Percentiles rank a stretch among this genome's conserved stretches.
These are phyloP conservation scores for Talaromyces verruculosus DNA, from an alignment of 2,329 filamentous ascomycete species.

Conservation along the genomic window DNA sequence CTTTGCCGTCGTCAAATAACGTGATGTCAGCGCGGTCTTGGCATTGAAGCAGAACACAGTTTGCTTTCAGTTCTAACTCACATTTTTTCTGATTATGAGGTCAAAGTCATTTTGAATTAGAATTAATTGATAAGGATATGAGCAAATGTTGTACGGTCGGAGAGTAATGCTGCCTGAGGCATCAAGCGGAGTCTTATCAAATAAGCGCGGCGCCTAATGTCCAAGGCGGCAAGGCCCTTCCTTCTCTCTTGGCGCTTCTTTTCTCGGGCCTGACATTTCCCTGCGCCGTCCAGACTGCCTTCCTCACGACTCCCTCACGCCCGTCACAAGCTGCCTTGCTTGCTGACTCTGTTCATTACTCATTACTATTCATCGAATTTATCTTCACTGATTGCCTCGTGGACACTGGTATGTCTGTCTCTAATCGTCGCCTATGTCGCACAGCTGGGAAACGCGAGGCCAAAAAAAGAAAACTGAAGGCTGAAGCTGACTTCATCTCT, in stretches of 20 bases:
- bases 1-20: not conserved
- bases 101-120: not conserved
- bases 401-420: slow-evolving; percentile 2
- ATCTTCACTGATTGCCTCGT: not conserved
- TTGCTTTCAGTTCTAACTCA: not conserved
- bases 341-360: not conserved
- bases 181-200: not conserved
- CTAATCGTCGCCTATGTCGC: not conserved
- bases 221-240: slow-evolving; percentile 4
- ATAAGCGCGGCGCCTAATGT: slow-evolving; percentile 9
- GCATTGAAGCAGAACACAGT: not conserved
- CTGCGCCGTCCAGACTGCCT: not conserved
- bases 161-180: slow-evolving; percentile 4
- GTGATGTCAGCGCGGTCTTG: slow-evolving; percentile 10
- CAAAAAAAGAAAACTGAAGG: slow-evolving; percentile 16
- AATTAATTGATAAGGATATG: not conserved
- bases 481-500: slow-evolving; percentile 18
- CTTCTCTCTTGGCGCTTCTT: slow-evolving; percentile 13
- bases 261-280: slow-evolving; percentile 9
- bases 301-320: not conserved
- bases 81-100: not conserved
- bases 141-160: not conserved
- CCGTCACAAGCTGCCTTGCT: slow-evolving; percentile 11
- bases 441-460: not conserved
- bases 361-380: not conserved